Conservation (phyloP, 805 yeast genomes). For the Starmera dryadoides region DNA sequence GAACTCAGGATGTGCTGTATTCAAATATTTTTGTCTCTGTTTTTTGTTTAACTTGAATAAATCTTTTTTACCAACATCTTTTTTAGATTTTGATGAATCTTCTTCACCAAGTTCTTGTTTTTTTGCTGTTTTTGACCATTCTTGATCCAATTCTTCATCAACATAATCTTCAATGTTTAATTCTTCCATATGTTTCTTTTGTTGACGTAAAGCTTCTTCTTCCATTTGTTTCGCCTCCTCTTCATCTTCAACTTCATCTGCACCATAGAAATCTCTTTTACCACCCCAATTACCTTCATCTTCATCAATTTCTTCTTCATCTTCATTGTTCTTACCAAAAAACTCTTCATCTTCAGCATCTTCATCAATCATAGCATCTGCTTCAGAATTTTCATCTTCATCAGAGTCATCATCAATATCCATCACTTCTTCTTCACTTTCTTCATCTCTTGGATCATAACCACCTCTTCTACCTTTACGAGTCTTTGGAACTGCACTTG, state of each 20-base stretch:
- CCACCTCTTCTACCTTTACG: not conserved
- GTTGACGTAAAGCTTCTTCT: slow-evolving; percentile 81
- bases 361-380: slow-evolving; percentile 12
- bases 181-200: slow-evolving; percentile 71
- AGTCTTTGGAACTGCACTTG: slow-evolving; percentile 11
- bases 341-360: slow-evolving; percentile 22
- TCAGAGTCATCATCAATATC: slow-evolving; percentile 41
- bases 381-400: slow-evolving; percentile 24
- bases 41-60: slow-evolving; percentile 41
- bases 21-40: slow-evolving; percentile 47
- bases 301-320: slow-evolving; percentile 22
- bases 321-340: slow-evolving; percentile 24
- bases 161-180: slow-evolving; percentile 67
- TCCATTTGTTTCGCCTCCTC: slow-evolving; percentile 75
- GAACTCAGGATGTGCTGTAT: slow-evolving; percentile 74
- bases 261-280: slow-evolving; percentile 44
- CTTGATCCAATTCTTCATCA: slow-evolving; percentile 73
- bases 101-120: slow-evolving; percentile 35
- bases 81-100: slow-evolving; percentile 16
- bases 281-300: slow-evolving; percentile 42
- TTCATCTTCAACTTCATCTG: slow-evolving; percentile 48
- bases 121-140: slow-evolving; percentile 62
- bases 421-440: slow-evolving; percentile 43
- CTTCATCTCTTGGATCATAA: slow-evolving; percentile 29
- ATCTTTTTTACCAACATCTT: slow-evolving; percentile 35